phyloP scores from a whole-genome alignment of 2,329 filamentous ascomycete genomes.

The Rhynchosporium agropyri region DNA sequence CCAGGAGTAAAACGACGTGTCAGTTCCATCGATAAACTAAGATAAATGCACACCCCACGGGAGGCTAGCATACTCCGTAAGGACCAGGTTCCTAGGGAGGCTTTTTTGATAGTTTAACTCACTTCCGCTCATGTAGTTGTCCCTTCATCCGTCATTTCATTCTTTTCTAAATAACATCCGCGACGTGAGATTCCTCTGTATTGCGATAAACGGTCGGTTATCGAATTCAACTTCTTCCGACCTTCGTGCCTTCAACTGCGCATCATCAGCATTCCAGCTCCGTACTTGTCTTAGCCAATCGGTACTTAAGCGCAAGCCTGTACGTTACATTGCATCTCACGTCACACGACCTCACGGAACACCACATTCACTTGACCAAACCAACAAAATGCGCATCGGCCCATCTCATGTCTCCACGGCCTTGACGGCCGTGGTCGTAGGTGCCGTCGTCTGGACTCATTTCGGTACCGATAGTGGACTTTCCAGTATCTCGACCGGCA shows the following conservation, averaged over 20 bases:
- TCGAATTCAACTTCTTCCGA: conserved; percentile 13
- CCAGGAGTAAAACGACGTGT: conserved; percentile 2
- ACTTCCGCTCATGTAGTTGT: neutral
- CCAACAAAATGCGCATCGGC: conserved; percentile 15
- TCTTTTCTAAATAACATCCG: neutral
- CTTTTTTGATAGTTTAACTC: neutral
- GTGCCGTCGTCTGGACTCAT: conserved; percentile 24
- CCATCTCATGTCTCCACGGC: conserved; percentile 23
- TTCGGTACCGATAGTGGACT: conserved; percentile 16
- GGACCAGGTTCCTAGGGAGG: neutral
- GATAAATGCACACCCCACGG: conserved; percentile 2
- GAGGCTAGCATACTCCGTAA: neutral
- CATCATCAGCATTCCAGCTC: neutral
- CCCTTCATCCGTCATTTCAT: neutral
- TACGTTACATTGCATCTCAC: neutral
- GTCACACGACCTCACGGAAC: neutral
- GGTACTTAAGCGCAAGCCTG: neutral
- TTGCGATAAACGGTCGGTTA: neutral
- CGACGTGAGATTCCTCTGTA: neutral
- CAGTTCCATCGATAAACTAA: conserved; percentile 1
- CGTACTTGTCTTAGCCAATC: neutral
- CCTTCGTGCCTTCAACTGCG: conserved; percentile 10
- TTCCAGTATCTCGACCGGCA: conserved; percentile 13
- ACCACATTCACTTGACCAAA: neutral
- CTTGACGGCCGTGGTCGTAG: conserved; percentile 19